These are phyloP conservation scores for Penicillium capsulatum DNA, from an alignment of 2,329 filamentous ascomycete species.

Conservation along the genomic window DNA sequence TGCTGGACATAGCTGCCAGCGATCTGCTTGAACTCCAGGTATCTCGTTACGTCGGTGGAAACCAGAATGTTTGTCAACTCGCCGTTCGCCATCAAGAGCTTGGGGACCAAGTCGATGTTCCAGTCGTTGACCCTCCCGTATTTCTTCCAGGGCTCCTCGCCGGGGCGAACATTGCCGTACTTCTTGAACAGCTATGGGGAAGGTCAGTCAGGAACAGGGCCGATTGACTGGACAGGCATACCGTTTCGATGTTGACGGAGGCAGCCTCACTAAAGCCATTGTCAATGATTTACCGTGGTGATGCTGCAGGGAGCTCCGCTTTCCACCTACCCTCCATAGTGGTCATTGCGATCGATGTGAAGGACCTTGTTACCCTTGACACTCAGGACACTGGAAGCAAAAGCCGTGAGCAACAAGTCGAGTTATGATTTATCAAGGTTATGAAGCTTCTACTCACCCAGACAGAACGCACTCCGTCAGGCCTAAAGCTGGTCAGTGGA, in stretches of 20 bases:
- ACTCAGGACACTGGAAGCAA: constrained; percentile 69
- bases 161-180: constrained; percentile 74
- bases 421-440: constrained; percentile 20
- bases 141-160: constrained; percentile 94
- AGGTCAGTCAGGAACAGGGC: constrained; percentile 30
- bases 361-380: constrained; percentile 99
- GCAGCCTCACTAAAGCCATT: constrained; percentile 69
- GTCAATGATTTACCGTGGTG: constrained; percentile 27
- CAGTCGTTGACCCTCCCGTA: constrained; percentile 96
- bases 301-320: constrained; percentile 17
- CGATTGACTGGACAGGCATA: constrained; percentile 42
- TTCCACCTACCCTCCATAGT: constrained; percentile 84
- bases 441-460: constrained; percentile 61
- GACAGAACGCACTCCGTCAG: constrained; percentile 98
- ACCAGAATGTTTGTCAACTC: constrained; percentile 98
- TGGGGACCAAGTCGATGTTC: constrained; percentile 98
- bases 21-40: constrained; percentile 91
- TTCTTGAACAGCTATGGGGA: constrained; percentile 83
- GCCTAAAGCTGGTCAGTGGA: constrained; percentile 53
- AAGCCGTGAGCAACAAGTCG: constrained; percentile 18
- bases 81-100: constrained; percentile 97
- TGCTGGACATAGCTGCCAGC: constrained; percentile 96
- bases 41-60: constrained; percentile 84
- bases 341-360: constrained; percentile 96
- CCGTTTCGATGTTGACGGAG: constrained; percentile 92